phyloP scores from a whole-genome alignment of 768 basidiomycete species.

The Nidularia sp. region DNA sequence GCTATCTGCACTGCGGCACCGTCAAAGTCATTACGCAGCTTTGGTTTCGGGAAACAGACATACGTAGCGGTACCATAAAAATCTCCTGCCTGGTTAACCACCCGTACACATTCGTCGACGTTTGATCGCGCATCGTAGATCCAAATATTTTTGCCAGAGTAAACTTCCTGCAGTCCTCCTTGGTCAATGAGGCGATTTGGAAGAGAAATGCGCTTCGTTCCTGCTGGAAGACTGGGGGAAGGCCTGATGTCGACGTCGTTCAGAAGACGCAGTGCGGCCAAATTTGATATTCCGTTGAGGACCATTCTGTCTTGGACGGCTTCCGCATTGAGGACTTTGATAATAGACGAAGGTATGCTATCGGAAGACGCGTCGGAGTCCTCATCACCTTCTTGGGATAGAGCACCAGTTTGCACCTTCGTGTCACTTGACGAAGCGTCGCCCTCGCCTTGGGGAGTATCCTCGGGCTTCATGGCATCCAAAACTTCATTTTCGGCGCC shows the following conservation, averaged over 20 bases:
- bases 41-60: constrained; percentile 18
- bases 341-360: constrained; percentile 25
- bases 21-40: not conserved
- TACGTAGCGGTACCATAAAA: constrained; percentile 78
- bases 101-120: constrained; percentile 58
- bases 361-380: constrained; percentile 27
- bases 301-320: constrained; percentile 32
- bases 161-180: constrained; percentile 70
- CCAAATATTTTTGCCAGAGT: constrained; percentile 67
- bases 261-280: constrained; percentile 62
- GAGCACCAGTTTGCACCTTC: constrained; percentile 11
- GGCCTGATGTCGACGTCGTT: constrained; percentile 67
- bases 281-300: constrained; percentile 55
- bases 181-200: constrained; percentile 59
- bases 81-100: constrained; percentile 59
- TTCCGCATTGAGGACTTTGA: constrained; percentile 49
- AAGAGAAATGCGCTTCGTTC: constrained; percentile 39
- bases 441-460: not conserved
- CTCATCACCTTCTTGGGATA: constrained; percentile 17
- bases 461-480: constrained; percentile 13
- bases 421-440: no score
- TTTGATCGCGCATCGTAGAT: constrained; percentile 71
- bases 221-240: constrained; percentile 43
- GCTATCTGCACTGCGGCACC: constrained; percentile 61
- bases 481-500: constrained; percentile 56